Evolutionary conservation across 257 asterid genomes (phyloP).

Genomic region (Fraxinus anomala): DNA sequence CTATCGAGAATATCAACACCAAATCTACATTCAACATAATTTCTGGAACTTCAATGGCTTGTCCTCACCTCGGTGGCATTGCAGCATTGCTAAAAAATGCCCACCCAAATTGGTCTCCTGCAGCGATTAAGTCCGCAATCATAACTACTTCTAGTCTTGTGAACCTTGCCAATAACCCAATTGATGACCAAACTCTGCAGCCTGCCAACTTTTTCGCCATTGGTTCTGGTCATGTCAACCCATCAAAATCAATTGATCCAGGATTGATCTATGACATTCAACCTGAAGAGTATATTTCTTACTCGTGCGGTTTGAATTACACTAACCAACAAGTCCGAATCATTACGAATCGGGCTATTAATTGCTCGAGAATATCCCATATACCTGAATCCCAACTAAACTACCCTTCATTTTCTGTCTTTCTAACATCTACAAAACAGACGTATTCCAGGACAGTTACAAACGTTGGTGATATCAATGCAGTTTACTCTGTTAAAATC

Average conservation of each 20-base stretch:
- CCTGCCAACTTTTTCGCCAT: conserved; percentile 24
- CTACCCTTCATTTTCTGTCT: conserved; percentile 39
- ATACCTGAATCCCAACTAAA: conserved; percentile 36
- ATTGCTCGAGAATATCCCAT: conserved; percentile 25
- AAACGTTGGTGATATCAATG: conserved; percentile 36
- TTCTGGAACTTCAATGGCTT: conserved; percentile 44
- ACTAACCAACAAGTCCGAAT: conserved; percentile 25
- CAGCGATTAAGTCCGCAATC: conserved; percentile 38
- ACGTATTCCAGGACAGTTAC: conserved; percentile 39
- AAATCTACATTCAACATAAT: conserved; percentile 39
- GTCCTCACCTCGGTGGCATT: conserved; percentile 46
- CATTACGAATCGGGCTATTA: conserved; percentile 19
- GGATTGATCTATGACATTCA: conserved; percentile 42
- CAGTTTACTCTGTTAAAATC: background rate
- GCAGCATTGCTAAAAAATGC: conserved; percentile 39
- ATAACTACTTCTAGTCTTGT: conserved; percentile 41
- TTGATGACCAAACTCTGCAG: conserved; percentile 19
- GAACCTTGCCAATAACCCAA: conserved; percentile 17
- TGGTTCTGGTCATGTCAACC: conserved; percentile 46
- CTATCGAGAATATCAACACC: conserved; percentile 31
- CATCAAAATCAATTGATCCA: conserved; percentile 30
- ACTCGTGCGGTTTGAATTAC: conserved; percentile 42
- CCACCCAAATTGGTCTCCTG: conserved; percentile 42
- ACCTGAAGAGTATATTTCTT: conserved; percentile 37
- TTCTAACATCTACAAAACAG: conserved; percentile 14